Conservation (phyloP, 768 basidiomycete species). For the Hygrocybe punicea region DNA sequence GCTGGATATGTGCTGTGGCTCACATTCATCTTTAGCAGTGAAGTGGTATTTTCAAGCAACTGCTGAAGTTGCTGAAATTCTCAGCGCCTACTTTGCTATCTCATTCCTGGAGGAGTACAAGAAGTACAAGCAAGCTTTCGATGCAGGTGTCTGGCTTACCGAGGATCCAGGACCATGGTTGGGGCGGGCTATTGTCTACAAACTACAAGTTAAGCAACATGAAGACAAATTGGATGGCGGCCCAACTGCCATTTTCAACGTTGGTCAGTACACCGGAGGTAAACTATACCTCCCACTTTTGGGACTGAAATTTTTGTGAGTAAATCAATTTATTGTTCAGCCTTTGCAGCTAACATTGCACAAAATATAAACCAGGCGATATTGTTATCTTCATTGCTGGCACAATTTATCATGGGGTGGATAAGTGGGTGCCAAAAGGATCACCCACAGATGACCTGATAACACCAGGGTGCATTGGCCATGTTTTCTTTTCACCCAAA, state of each 20-base stretch:
- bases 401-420: background rate
- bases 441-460: background rate
- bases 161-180: conserved; percentile 83
- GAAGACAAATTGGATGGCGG: too few relatives aligned
- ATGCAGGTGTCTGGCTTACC: conserved; percentile 5
- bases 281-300: background rate
- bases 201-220: too few relatives aligned
- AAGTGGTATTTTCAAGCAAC: background rate
- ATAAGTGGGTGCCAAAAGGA: background rate
- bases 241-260: too few relatives aligned
- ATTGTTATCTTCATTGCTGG: background rate
- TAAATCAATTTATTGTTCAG: too few relatives aligned
- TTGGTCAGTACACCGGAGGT: background rate
- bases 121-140: conserved; percentile 3
- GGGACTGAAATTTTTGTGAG: background rate
- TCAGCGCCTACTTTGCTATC: background rate
- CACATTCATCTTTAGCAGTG: background rate
- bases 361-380: background rate
- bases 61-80: background rate
- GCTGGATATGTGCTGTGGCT: background rate
- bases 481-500: background rate
- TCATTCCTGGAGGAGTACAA: background rate
- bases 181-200: too few relatives aligned
- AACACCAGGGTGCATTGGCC: background rate
- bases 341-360: background rate